phyloP scores from a whole-genome alignment of 2,329 filamentous ascomycete species.

The Seiridium unicorne region DNA sequence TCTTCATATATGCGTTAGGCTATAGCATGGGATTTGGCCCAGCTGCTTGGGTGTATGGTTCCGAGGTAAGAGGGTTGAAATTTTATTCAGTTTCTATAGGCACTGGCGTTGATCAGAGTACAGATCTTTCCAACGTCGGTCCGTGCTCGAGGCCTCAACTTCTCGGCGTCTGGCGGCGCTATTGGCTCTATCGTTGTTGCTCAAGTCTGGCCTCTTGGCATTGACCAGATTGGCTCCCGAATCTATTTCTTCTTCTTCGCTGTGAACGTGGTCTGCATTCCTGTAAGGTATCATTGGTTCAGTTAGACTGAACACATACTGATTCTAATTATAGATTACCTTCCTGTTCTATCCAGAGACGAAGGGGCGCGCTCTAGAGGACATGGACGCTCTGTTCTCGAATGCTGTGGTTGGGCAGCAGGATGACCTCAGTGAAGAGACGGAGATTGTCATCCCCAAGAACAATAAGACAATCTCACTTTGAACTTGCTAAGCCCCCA shows the following conservation, averaged over 20 bases:
- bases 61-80: constrained; percentile 39
- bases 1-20: constrained; percentile 58
- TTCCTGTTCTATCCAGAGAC: constrained; percentile 44
- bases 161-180: constrained; percentile 53
- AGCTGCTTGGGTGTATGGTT: constrained; percentile 58
- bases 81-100: too few relatives aligned
- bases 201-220: constrained; percentile 55
- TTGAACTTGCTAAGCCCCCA: too few relatives aligned
- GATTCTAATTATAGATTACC: constrained; percentile 30
- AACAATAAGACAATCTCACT: background rate
- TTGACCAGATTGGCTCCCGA: constrained; percentile 45
- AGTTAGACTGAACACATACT: background rate
- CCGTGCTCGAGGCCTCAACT: constrained; percentile 55
- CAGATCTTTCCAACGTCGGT: constrained; percentile 57
- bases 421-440: background rate
- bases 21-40: constrained; percentile 58
- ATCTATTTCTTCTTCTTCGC: constrained; percentile 59
- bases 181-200: constrained; percentile 53
- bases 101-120: background rate
- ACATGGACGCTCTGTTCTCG: constrained; percentile 42
- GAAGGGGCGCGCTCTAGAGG: constrained; percentile 38
- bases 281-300: constrained; percentile 26
- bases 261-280: constrained; percentile 46
- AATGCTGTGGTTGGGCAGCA: background rate
- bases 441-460: background rate